Conservation (phyloP, 2,329 filamentous ascomycete genomes). For the Penicillium sp. region DNA sequence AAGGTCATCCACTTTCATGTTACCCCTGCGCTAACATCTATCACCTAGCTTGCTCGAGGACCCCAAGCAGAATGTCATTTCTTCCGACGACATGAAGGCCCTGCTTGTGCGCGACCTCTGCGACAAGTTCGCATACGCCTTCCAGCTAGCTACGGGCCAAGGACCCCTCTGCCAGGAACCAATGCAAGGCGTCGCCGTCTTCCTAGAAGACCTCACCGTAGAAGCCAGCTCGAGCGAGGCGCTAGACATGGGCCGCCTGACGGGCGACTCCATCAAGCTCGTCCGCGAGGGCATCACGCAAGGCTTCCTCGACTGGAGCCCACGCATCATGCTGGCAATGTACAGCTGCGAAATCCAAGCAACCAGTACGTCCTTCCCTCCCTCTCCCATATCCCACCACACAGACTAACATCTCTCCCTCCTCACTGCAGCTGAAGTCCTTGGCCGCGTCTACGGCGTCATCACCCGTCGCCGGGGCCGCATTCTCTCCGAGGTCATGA, state of each 20-base stretch:
- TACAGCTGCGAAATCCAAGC: constrained; percentile 98
- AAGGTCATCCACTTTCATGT: not conserved
- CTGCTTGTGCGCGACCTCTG: constrained; percentile 66
- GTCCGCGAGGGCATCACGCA: constrained; percentile 80
- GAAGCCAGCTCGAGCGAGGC: constrained; percentile 53
- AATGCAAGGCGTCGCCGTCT: constrained; percentile 87
- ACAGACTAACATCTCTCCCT: constrained; percentile 23
- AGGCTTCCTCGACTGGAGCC: constrained; percentile 93
- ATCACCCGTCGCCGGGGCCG: constrained; percentile 89
- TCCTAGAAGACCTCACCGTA: constrained; percentile 77
- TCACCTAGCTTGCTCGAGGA: constrained; percentile 42
- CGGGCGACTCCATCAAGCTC: constrained; percentile 89
- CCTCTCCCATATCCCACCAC: not conserved
- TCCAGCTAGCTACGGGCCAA: constrained; percentile 86
- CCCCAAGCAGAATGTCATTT: constrained; percentile 32
- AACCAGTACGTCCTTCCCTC: constrained; percentile 61
- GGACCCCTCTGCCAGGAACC: constrained; percentile 92
- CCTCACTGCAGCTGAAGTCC: constrained; percentile 69
- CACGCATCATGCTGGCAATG: constrained; percentile 94
- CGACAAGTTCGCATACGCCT: constrained; percentile 90
- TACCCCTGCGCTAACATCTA: not conserved
- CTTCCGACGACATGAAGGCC: constrained; percentile 29
- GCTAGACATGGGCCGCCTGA: constrained; percentile 72
- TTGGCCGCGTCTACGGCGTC: constrained; percentile 95
- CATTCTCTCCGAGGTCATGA: constrained; percentile 87